Percentiles rank a stretch among this genome's conserved stretches.
These are phyloP conservation scores for Coemansia sp. DNA, from an alignment of 192 early-diverging fungal genomes.

Conservation along the genomic window DNA sequence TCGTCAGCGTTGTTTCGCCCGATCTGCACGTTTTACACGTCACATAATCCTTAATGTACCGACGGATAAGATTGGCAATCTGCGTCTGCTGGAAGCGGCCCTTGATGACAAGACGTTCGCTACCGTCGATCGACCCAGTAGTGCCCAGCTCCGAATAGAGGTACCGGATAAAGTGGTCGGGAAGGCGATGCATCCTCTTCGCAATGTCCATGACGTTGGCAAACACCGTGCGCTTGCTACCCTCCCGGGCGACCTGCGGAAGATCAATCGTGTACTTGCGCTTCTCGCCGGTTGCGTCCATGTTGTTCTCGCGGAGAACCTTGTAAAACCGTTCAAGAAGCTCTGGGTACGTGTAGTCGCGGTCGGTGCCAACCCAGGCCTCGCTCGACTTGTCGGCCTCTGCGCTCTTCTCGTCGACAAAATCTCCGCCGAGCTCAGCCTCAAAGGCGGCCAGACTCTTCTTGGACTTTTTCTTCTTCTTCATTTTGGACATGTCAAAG, in stretches of 20 bases:
- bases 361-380: conserved; percentile 84
- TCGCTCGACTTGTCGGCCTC: conserved; percentile 56
- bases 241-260: conserved; percentile 86
- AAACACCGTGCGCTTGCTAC: conserved; percentile 95
- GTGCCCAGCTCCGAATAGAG: conserved; percentile 99
- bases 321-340: conserved; percentile 88
- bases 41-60: conserved; percentile 98
- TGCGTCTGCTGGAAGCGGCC: conserved; percentile 98
- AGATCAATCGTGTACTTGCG: conserved; percentile 92
- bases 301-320: conserved; percentile 90
- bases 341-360: conserved; percentile 94
- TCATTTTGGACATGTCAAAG: conserved; percentile 41
- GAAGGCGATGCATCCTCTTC: conserved; percentile 90
- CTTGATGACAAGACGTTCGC: conserved; percentile 90
- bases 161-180: conserved; percentile 97
- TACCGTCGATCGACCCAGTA: conserved; percentile 91
- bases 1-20: conserved; percentile 87
- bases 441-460: conserved; percentile 87
- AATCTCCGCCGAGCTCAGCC: conserved; percentile 66
- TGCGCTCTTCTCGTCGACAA: conserved; percentile 50
- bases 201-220: conserved; percentile 94
- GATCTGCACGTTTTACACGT: conserved; percentile 99
- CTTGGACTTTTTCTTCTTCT: conserved; percentile 70
- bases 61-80: conserved; percentile 96
- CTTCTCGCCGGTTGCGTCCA: conserved; percentile 89